Percentiles rank a stretch among this genome's conserved stretches.
phyloP scores from a whole-genome alignment of 306 rosid genomes.

The Cicer pinnatifidum region DNA sequence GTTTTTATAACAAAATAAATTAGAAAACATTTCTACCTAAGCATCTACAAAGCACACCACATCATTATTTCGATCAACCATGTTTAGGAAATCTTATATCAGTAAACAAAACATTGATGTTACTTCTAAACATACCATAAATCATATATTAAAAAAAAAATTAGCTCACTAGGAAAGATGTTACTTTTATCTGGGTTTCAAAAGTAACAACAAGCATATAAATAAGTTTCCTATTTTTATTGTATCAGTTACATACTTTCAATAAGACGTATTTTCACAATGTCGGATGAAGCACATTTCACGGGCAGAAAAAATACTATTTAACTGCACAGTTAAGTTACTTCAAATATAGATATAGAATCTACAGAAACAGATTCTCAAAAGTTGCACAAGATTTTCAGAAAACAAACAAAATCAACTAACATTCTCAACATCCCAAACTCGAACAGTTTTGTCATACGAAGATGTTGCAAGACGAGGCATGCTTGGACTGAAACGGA shows the following conservation, averaged over 20 bases:
- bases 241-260: neutral
- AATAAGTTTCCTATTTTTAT: neutral
- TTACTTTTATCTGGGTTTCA: too few relatives aligned
- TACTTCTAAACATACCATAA: too few relatives aligned
- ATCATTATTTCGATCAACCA: too few relatives aligned
- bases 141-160: too few relatives aligned
- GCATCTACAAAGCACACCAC: too few relatives aligned
- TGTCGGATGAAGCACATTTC: neutral
- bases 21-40: too few relatives aligned
- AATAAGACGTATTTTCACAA: constrained; percentile 3
- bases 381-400: neutral
- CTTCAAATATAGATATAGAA: constrained; percentile 28
- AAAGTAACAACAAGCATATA: constrained; percentile 12
- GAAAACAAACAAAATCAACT: constrained; percentile 48
- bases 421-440: constrained; percentile 97
- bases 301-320: neutral
- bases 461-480: constrained; percentile 96
- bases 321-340: constrained; percentile 17
- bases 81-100: too few relatives aligned
- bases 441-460: constrained; percentile 93
- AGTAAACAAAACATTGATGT: too few relatives aligned
- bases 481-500: constrained; percentile 96
- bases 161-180: too few relatives aligned
- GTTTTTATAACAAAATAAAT: too few relatives aligned
- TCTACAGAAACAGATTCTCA: neutral